phyloP scores from a whole-genome alignment of 2,329 filamentous ascomycete species.

The Triangularia setosa region DNA sequence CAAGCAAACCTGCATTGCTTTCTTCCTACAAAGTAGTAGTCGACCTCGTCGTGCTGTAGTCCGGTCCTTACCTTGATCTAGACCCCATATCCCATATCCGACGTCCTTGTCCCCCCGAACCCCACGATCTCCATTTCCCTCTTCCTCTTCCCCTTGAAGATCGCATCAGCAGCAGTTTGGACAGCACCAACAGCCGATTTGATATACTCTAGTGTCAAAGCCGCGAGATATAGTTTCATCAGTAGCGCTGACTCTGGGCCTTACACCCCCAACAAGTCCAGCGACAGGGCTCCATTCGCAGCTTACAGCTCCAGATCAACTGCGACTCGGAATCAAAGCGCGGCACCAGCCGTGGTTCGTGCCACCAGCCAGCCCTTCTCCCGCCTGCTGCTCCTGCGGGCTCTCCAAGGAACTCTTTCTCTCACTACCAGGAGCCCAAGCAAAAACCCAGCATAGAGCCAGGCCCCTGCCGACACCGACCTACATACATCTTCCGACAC shows the following conservation, averaged over 20 bases:
- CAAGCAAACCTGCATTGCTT: constrained; percentile 3
- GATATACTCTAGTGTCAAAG: not conserved
- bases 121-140: constrained; percentile 12
- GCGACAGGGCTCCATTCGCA: constrained; percentile 3
- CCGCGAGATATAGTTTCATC: constrained; percentile 1
- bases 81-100: constrained; percentile 17
- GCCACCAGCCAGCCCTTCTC: constrained; percentile 22
- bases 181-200: not conserved
- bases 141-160: constrained; percentile 1
- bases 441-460: constrained; percentile 12
- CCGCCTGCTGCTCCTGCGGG: not conserved
- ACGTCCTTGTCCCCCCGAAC: constrained; percentile 19
- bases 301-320: not conserved
- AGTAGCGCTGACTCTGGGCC: constrained; percentile 11
- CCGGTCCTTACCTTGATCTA: not conserved
- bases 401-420: constrained; percentile 9
- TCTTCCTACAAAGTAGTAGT: constrained; percentile 7
- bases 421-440: constrained; percentile 17
- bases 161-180: not conserved
- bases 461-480: constrained; percentile 15
- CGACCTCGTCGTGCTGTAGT: constrained; percentile 1
- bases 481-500: constrained; percentile 25
- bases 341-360: constrained; percentile 25
- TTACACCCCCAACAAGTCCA: not conserved
- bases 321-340: constrained; percentile 19